Conservation (phyloP, 2,329 filamentous ascomycete genomes). For the Cladosporium sp. region DNA sequence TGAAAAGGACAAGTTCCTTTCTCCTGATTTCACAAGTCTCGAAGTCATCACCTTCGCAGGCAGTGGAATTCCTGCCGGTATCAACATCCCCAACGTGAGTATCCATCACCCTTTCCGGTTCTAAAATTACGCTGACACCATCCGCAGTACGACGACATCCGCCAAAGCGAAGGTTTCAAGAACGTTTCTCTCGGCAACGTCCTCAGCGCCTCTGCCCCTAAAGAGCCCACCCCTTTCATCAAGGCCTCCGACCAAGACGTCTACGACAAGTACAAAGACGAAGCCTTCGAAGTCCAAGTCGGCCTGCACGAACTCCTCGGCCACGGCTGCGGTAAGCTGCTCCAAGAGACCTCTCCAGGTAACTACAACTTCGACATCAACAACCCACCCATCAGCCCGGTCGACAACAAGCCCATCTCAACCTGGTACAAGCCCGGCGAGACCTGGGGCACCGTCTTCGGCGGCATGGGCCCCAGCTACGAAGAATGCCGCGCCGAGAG, state of each 20-base stretch:
- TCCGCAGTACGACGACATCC: slow-evolving; percentile 71
- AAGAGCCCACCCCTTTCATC: slow-evolving; percentile 92
- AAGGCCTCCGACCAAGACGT: slow-evolving; percentile 72
- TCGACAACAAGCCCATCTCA: slow-evolving; percentile 73
- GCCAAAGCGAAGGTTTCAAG: slow-evolving; percentile 85
- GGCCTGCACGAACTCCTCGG: slow-evolving; percentile 87
- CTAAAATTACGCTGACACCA: slow-evolving; percentile 24
- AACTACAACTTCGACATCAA: slow-evolving; percentile 84
- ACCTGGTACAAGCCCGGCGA: slow-evolving; percentile 94
- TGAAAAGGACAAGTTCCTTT: slow-evolving; percentile 94
- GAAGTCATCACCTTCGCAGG: slow-evolving; percentile 83
- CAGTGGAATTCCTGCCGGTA: slow-evolving; percentile 61
- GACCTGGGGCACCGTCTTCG: slow-evolving; percentile 93
- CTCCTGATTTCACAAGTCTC: slow-evolving; percentile 91
- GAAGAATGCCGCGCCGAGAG: slow-evolving; percentile 95
- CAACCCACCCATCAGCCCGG: slow-evolving; percentile 77
- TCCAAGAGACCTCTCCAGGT: slow-evolving; percentile 82
- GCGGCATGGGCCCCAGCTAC: slow-evolving; percentile 80
- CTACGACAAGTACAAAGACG: slow-evolving; percentile 80
- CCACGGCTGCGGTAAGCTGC: slow-evolving; percentile 88
- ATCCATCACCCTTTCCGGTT: not conserved
- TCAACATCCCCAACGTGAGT: slow-evolving; percentile 15
- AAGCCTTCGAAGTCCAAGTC: slow-evolving; percentile 92
- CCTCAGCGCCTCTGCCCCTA: slow-evolving; percentile 82
- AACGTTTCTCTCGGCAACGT: slow-evolving; percentile 94